Evolutionary conservation across 345 rosid species (phyloP).

Genomic region (Barbarea vulgaris): DNA sequence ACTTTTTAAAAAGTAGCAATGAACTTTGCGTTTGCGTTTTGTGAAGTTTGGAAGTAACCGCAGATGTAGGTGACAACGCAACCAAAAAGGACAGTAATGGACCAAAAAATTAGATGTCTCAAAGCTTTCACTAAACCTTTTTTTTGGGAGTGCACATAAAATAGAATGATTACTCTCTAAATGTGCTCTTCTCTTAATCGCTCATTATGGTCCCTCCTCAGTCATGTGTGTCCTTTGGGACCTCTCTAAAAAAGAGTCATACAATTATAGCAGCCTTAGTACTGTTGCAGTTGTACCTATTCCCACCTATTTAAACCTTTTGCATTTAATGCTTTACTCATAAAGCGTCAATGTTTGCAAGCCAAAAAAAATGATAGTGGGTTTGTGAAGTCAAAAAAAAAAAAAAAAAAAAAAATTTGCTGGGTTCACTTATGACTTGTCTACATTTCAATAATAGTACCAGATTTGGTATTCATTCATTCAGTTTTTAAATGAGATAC

Average conservation of each 20-base stretch:
- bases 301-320: slow-evolving; percentile 26
- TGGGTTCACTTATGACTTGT: too few relatives aligned
- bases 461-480: slow-evolving; percentile 19
- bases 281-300: slow-evolving; percentile 38
- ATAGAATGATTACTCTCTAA: slow-evolving; percentile 14
- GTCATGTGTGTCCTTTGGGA: slow-evolving; percentile 35
- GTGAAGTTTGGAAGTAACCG: not conserved
- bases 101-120: not conserved
- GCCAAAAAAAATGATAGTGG: slow-evolving; percentile 3
- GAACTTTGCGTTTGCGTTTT: not conserved
- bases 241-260: slow-evolving; percentile 35
- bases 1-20: not conserved
- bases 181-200: slow-evolving; percentile 3
- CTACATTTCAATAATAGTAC: not conserved
- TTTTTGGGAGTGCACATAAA: not conserved
- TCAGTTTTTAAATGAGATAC: too few relatives aligned
- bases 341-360: slow-evolving; percentile 30
- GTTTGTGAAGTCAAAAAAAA: not conserved
- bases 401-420: too few relatives aligned
- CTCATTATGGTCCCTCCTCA: slow-evolving; percentile 27
- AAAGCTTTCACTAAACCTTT: not conserved
- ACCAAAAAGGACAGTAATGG: not conserved
- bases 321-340: slow-evolving; percentile 28
- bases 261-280: slow-evolving; percentile 39
- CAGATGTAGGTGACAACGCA: slow-evolving; percentile 2